phyloP scores from a whole-genome alignment of 345 rosid species.

The Heritiera littoralis region DNA sequence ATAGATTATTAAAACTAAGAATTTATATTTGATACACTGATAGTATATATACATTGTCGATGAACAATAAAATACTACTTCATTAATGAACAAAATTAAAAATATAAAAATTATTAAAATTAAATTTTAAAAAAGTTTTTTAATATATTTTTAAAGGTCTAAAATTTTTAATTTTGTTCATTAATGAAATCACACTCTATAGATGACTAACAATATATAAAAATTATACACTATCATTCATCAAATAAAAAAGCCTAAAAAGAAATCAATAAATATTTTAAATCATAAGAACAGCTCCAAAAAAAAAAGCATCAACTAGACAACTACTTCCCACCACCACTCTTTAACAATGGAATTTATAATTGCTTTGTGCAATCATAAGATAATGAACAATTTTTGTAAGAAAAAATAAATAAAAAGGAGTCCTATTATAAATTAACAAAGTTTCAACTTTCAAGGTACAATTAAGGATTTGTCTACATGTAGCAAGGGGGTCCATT shows the following conservation, averaged over 20 bases:
- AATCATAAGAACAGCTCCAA: neutral
- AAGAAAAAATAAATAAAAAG: neutral
- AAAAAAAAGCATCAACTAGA: neutral
- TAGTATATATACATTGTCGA: too few relatives aligned
- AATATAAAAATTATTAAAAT: too few relatives aligned
- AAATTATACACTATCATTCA: too few relatives aligned
- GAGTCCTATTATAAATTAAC: neutral
- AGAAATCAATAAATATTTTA: neutral
- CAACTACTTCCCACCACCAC: slow-evolving; percentile 7
- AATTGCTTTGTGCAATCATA: slow-evolving; percentile 18
- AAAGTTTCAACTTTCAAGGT: neutral
- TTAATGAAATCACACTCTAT: too few relatives aligned
- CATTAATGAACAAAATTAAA: too few relatives aligned
- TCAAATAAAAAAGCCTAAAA: too few relatives aligned
- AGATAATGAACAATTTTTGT: slow-evolving; percentile 12
- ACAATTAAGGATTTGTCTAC: neutral
- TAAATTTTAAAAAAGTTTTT: too few relatives aligned
- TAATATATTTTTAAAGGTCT: too few relatives aligned
- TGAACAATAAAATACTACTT: too few relatives aligned
- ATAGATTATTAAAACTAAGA: neutral
- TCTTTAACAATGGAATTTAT: neutral
- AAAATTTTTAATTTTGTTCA: too few relatives aligned
- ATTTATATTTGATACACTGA: too few relatives aligned
- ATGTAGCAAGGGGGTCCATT: neutral
- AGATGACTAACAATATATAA: too few relatives aligned